Conservation (phyloP, 2,329 filamentous ascomycete genomes). For the Talaromyces amestolkiae region DNA sequence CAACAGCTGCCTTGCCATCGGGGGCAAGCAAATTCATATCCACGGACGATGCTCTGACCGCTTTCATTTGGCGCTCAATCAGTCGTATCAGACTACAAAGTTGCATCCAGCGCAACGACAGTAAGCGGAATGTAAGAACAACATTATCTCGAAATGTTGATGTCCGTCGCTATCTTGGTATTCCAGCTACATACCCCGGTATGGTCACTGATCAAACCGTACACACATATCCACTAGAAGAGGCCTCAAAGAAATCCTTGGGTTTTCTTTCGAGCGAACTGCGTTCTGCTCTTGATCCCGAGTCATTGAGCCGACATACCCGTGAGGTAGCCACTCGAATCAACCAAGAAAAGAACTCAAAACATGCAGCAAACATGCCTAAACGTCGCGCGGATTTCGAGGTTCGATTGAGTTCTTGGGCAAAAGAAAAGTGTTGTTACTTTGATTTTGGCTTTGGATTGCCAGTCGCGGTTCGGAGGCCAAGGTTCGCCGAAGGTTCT, state of each 20-base stretch:
- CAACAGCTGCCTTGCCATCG: constrained; percentile 27
- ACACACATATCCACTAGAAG: constrained; percentile 30
- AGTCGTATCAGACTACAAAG: constrained; percentile 42
- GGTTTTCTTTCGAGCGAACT: constrained; percentile 41
- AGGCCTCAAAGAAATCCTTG: constrained; percentile 32
- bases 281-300: constrained; percentile 40
- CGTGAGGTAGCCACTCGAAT: constrained; percentile 44
- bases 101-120: constrained; percentile 22
- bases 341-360: not conserved
- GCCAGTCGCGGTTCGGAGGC: constrained; percentile 50
- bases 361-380: constrained; percentile 28
- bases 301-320: constrained; percentile 36
- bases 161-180: constrained; percentile 43
- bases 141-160: constrained; percentile 52
- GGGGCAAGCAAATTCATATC: constrained; percentile 42
- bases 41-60: constrained; percentile 55
- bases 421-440: constrained; percentile 46
- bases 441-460: constrained; percentile 52
- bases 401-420: constrained; percentile 57
- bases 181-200: constrained; percentile 50
- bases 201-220: constrained; percentile 50
- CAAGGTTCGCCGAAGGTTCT: constrained; percentile 42
- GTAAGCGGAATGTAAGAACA: constrained; percentile 17
- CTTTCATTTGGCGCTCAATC: constrained; percentile 52
- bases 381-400: constrained; percentile 41